Evolutionary conservation across 225 moss, liverwort and hornwort species (phyloP).

Genomic region (Bryum argenteum): DNA sequence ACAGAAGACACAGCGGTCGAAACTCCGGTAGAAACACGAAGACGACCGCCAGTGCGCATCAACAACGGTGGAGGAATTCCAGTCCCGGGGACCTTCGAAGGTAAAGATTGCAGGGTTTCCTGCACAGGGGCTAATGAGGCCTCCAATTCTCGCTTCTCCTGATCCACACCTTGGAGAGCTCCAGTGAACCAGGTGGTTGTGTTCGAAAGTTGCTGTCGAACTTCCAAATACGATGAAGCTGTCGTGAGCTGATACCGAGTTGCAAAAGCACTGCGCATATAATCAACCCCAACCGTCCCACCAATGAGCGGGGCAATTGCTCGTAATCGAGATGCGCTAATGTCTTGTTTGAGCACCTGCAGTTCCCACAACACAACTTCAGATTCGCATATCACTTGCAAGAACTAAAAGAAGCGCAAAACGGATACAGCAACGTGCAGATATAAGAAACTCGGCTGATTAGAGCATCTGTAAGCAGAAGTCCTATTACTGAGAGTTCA

Average conservation of each 20-base stretch:
- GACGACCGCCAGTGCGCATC: slow-evolving; percentile 96
- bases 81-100: slow-evolving; percentile 32
- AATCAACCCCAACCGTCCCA: slow-evolving; percentile 83
- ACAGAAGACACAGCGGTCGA: slow-evolving; percentile 32
- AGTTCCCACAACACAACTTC: slow-evolving; percentile 8
- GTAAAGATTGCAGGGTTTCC: slow-evolving; percentile 35
- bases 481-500: neutral
- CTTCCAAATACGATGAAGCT: slow-evolving; percentile 45
- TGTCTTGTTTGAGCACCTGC: slow-evolving; percentile 91
- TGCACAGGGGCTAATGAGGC: slow-evolving; percentile 60
- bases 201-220: slow-evolving; percentile 58
- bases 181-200: slow-evolving; percentile 72
- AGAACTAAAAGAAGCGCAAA: neutral
- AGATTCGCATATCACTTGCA: slow-evolving; percentile 13
- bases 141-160: slow-evolving; percentile 71
- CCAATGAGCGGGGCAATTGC: slow-evolving; percentile 83
- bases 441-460: neutral
- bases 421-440: neutral
- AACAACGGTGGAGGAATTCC: slow-evolving; percentile 69
- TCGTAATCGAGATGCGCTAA: slow-evolving; percentile 70
- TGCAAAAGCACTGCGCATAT: slow-evolving; percentile 79
- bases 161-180: slow-evolving; percentile 53
- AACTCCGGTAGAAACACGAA: slow-evolving; percentile 51
- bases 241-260: slow-evolving; percentile 54
- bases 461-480: neutral